phyloP scores from a whole-genome alignment of 1,284 basidiomycete species.

The Sanghuangporus weigelae region DNA sequence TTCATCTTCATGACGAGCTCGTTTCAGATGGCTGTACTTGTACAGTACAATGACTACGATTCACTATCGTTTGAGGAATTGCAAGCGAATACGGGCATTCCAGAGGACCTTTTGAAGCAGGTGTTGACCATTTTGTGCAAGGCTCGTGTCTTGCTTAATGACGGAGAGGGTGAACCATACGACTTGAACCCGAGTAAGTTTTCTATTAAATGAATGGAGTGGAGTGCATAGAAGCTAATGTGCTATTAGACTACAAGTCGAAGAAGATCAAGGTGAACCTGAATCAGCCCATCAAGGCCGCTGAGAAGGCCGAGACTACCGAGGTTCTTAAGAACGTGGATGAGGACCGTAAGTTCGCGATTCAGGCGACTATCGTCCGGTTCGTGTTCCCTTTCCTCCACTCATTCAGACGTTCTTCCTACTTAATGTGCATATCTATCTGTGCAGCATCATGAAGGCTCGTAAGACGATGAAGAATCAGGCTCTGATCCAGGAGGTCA shows the following conservation, averaged over 20 bases:
- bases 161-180: conserved; percentile 77
- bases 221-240: background rate
- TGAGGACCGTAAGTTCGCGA: conserved; percentile 95
- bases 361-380: conserved; percentile 97
- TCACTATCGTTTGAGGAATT: conserved; percentile 81
- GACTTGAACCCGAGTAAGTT: conserved; percentile 89
- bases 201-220: background rate
- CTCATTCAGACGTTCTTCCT: background rate
- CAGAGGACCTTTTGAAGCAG: conserved; percentile 80
- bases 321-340: conserved; percentile 96
- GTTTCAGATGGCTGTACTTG: conserved; percentile 92
- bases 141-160: conserved; percentile 84
- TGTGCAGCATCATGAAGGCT: conserved; percentile 89
- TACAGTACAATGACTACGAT: conserved; percentile 93
- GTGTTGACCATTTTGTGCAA: conserved; percentile 84
- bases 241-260: conserved; percentile 78
- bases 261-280: conserved; percentile 96
- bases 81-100: conserved; percentile 76
- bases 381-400: conserved; percentile 32
- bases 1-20: conserved; percentile 94
- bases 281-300: conserved; percentile 92
- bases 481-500: conserved; percentile 90
- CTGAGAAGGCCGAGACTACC: conserved; percentile 86
- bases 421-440: background rate
- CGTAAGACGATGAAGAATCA: conserved; percentile 98